phyloP scores from a whole-genome alignment of 106 monocot genomes.

The Narthecium ossifragum region DNA sequence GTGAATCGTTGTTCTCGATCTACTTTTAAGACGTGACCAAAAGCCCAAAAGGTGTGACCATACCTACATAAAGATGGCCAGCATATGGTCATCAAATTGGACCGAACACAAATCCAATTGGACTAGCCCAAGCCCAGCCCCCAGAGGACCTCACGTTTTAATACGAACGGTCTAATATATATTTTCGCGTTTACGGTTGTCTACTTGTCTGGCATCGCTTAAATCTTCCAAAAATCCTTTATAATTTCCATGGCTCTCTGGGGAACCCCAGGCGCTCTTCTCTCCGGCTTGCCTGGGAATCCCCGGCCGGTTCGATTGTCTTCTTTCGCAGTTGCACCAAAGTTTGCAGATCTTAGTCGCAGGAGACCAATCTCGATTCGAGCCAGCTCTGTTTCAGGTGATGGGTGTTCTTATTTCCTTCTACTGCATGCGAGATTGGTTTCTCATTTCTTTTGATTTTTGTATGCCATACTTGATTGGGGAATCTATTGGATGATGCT shows the following conservation, averaged over 20 bases:
- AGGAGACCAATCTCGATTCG: slow-evolving; percentile 26
- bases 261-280: slow-evolving; percentile 8
- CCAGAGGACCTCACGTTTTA: neutral
- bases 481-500: neutral
- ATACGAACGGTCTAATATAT: too few relatives aligned
- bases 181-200: neutral
- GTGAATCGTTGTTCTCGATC: too few relatives aligned
- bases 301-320: neutral
- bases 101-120: too few relatives aligned
- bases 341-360: slow-evolving; percentile 3
- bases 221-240: neutral
- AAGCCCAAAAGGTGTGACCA: too few relatives aligned
- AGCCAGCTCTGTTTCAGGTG: slow-evolving; percentile 34
- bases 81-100: neutral
- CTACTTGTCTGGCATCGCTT: neutral
- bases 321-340: slow-evolving; percentile 4
- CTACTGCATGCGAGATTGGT: neutral
- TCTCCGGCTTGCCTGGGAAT: slow-evolving; percentile 6
- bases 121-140: neutral
- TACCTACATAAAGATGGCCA: too few relatives aligned
- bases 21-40: too few relatives aligned
- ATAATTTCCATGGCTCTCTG: slow-evolving; percentile 34
- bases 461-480: neutral
- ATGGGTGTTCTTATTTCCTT: neutral
- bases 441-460: neutral